Evolutionary conservation across 768 basidiomycete genomes (phyloP).

Genomic region (Butyriboletus loyo): DNA sequence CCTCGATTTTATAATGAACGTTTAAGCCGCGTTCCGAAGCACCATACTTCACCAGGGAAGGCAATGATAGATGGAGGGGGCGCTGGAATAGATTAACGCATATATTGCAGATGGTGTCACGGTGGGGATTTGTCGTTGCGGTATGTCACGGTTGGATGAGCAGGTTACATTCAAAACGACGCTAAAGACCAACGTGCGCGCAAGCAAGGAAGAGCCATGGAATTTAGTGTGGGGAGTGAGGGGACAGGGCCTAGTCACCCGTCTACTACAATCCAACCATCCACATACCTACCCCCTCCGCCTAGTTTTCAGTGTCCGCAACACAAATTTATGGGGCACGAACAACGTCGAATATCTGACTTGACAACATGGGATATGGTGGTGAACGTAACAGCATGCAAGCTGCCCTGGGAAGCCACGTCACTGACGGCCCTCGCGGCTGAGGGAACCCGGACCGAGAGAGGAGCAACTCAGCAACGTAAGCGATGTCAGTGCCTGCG

Average conservation of each 20-base stretch:
- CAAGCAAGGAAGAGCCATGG: not conserved
- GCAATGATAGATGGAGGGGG: not conserved
- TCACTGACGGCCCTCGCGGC: too few relatives aligned
- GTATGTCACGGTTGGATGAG: not conserved
- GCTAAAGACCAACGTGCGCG: not conserved
- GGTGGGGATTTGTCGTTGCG: not conserved
- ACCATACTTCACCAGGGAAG: not conserved
- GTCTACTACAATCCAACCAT: too few relatives aligned
- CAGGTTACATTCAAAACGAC: not conserved
- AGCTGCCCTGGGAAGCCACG: not conserved
- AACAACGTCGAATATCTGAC: too few relatives aligned
- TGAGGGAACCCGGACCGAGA: too few relatives aligned
- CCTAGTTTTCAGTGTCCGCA: not conserved
- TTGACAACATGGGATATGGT: not conserved
- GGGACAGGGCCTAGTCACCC: too few relatives aligned
- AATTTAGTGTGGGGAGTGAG: too few relatives aligned
- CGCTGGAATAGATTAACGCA: not conserved
- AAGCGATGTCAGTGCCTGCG: too few relatives aligned
- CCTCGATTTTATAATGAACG: not conserved
- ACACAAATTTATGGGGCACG: not conserved
- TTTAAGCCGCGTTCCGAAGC: not conserved
- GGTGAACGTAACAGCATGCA: not conserved
- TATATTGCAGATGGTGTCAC: too few relatives aligned
- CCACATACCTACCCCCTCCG: not conserved
- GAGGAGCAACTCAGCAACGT: too few relatives aligned